A percentile compares a stretch with the other conserved stretches of the same genome.
Conservation (phyloP, 257 asterid species). For the Solanum clarkiae region DNA sequence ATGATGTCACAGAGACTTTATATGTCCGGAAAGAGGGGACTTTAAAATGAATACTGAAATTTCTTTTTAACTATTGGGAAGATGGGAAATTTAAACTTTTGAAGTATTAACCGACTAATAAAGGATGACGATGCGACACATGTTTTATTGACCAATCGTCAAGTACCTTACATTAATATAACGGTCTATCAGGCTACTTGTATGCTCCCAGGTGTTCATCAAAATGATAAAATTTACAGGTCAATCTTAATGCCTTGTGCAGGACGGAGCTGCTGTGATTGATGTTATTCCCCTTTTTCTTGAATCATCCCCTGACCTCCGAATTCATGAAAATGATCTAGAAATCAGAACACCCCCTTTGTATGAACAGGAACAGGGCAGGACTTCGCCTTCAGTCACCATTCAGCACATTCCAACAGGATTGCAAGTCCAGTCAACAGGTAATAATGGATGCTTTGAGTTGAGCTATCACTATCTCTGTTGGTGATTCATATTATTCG, state of each 20-base stretch:
- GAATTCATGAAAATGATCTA: constrained; percentile 38
- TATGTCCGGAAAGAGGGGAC: background rate
- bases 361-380: constrained; percentile 2
- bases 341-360: constrained; percentile 22
- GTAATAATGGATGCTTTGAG: constrained; percentile 11
- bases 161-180: background rate
- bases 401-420: constrained; percentile 60
- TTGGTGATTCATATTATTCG: background rate
- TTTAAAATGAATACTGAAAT: background rate
- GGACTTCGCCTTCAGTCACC: constrained; percentile 30
- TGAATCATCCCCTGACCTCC: constrained; percentile 44
- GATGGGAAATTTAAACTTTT: background rate
- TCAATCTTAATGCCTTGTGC: background rate
- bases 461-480: background rate
- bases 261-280: constrained; percentile 51
- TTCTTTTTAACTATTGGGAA: background rate
- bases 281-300: constrained; percentile 78
- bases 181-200: background rate
- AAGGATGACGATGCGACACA: background rate
- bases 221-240: background rate
- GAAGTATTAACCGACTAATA: background rate
- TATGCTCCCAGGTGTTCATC: background rate
- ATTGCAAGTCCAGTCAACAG: constrained; percentile 53
- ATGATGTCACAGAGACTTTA: background rate
- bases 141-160: background rate